Percentiles rank a stretch among this genome's conserved stretches.
Evolutionary conservation across 2,329 filamentous ascomycete genomes (phyloP).

Genomic region (Colletotrichum lentis): DNA sequence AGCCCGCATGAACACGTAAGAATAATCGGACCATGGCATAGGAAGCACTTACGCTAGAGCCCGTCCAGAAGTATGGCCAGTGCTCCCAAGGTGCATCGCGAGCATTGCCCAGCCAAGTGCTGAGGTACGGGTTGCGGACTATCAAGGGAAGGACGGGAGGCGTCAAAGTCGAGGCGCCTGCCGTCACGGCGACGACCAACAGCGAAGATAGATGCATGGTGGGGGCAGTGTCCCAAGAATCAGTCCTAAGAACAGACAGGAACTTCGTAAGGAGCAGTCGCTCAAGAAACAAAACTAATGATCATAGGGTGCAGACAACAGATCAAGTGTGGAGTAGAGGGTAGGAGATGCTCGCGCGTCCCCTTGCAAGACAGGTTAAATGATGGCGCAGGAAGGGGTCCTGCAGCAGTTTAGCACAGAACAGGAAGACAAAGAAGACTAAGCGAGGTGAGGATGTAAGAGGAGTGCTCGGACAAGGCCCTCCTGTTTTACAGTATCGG

Average conservation of each 20-base stretch:
- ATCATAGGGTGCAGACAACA: background rate
- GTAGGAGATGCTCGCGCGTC: background rate
- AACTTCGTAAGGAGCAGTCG: background rate
- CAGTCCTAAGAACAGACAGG: slow-evolving; percentile 10
- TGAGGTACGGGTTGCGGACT: slow-evolving; percentile 68
- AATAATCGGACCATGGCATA: background rate
- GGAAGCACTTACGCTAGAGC: slow-evolving; percentile 61
- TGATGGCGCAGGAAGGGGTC: background rate
- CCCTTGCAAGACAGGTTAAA: background rate
- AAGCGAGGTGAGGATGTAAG: background rate
- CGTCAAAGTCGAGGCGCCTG: slow-evolving; percentile 60
- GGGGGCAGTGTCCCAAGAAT: slow-evolving; percentile 5
- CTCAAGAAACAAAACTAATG: slow-evolving; percentile 1
- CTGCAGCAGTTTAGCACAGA: background rate
- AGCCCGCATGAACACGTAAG: slow-evolving; percentile 29
- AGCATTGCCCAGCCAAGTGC: slow-evolving; percentile 70
- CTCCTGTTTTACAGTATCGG: slow-evolving; percentile 5
- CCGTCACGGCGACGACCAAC: slow-evolving; percentile 47
- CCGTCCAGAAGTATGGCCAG: slow-evolving; percentile 89
- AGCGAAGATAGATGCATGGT: slow-evolving; percentile 45
- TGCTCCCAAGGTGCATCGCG: slow-evolving; percentile 78
- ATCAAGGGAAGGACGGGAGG: slow-evolving; percentile 66
- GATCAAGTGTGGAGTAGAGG: background rate
- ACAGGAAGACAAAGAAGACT: background rate
- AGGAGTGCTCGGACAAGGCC: background rate